Base-by-base conservation (phyloP, 352 stramenopile genomes). In the Lagenidium giganteum region DNA sequence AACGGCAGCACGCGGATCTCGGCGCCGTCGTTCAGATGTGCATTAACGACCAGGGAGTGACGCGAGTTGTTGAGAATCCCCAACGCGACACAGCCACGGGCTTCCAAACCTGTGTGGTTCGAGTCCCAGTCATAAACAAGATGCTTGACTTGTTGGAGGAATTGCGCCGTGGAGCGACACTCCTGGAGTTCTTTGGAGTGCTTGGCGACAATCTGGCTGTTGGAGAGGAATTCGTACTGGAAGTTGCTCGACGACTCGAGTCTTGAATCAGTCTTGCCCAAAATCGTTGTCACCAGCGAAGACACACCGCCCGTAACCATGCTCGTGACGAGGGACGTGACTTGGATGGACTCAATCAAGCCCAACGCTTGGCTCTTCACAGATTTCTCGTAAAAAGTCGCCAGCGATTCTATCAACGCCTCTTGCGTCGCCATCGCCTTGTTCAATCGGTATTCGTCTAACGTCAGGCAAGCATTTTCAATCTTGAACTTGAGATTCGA, bases 41-140 rank as follows among this genome's bases (percentile, higher is more conserved):
- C 59, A 39, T 86, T 81, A 13, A 91, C 45, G 8, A 88, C 72
- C 8, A 93, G 60, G 8, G 76, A 69, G 20, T 93, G 73, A 1
- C 77, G 64, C 40, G 76, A 91, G 47, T 89, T 91, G 51, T 91
- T 92, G 25, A 90, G 47, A 42, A 93, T 54, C 0, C 66, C 82
- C 16, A 93, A 55, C 7, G 61, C 81, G 7, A 93, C 71, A 42
- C 81, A 93, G 6, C 72, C 78, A 31, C 81, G 75, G 7, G 81
- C 81, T 28, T 85, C 81, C 0, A 93, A 54, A 0, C 81, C 81
- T 2, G 73, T 90, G 47, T 93, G 82, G 52, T 93, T 91, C 28
- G 75, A 78, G 41, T 93, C 78, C 78, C 80, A 92, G 42, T 92
- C 79, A 45, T 81, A 93, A 4, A 92, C 78, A 8, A 93, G 54